Evolutionary conservation across 1,139 yeast species (phyloP), one percentile per base, ranked within the genome.

Genomic region (Pichia sp.): DNA sequence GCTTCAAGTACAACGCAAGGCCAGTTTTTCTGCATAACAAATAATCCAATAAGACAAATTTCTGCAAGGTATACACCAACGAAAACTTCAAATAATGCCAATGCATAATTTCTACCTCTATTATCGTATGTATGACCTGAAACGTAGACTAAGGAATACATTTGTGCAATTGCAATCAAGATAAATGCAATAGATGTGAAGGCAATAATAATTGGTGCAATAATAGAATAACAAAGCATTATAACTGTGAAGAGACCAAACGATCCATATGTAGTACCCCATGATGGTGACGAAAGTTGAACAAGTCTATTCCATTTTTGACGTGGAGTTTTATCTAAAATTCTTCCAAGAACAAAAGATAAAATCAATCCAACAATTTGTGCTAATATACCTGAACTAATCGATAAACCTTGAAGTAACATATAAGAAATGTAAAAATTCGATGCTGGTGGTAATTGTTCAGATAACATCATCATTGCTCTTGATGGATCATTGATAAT

Each of bases 1-100:
- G 75, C 81, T 61, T 84, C 86, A 41, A 91, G 65, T 14, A 75
- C 89, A 50, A 89, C 73, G 36, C 95, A 94, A 31, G 95, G 96
- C 96, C 96, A 89, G 43, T 94, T 84, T 69, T 86, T 85, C 49
- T 95, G 93, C 55, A 88, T 86, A 22, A 79, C 85, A 59, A 88
- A 86, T 49, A 91, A 68, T 43, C 94, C 96, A 50, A 89, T 64
- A 56, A 91, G 58, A 66, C 95, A 85, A 25, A 88, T 62, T 62
- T 91, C 91, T 18, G 93, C 94, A 50, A 91, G 63, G 61, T 91
- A 91, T 35, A 91, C 63, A 43, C 97, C 97, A 32, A 84, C 80
- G 57, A 91, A 78, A 0, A 91, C 79, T 64, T 91, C 96, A 63
- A 80, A 82, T 48, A 91, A 66, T 2, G 96, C 96, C 51, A 81